A percentile compares a stretch with the other conserved stretches of the same genome.
These are phyloP conservation scores for Pelargonium cotyledonis DNA, from an alignment of 441 rosid genomes.

Conservation along the genomic window DNA sequence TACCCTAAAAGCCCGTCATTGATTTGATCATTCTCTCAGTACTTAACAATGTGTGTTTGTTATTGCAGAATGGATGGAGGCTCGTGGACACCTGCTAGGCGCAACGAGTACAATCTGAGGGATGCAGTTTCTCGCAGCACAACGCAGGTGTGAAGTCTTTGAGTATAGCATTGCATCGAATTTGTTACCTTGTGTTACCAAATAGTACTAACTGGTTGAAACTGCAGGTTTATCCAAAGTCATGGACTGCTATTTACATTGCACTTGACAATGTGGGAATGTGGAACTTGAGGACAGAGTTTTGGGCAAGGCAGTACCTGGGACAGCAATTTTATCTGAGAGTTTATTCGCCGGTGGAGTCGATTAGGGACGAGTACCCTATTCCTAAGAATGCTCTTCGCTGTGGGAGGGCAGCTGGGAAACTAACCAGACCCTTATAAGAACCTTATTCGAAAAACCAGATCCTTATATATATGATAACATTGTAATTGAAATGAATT, in stretches of 20 bases:
- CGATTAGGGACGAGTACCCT: slow-evolving; percentile 45
- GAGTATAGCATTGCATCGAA: background rate
- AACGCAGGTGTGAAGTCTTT: slow-evolving; percentile 33
- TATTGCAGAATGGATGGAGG: slow-evolving; percentile 52
- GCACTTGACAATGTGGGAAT: slow-evolving; percentile 62
- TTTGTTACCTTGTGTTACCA: too few species aligned
- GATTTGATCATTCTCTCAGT: background rate
- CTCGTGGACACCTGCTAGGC: slow-evolving; percentile 42
- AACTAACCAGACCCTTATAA: slow-evolving; percentile 8
- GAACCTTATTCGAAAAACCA: background rate
- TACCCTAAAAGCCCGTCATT: background rate
- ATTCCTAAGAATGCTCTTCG: slow-evolving; percentile 48
- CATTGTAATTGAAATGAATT: background rate
- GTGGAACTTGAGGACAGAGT: slow-evolving; percentile 64
- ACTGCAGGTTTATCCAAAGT: slow-evolving; percentile 58
- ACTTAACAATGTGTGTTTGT: background rate
- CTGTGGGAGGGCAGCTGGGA: slow-evolving; percentile 47
- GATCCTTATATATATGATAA: background rate
- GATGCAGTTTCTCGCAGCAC: slow-evolving; percentile 63
- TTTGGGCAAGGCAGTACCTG: slow-evolving; percentile 63
- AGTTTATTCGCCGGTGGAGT: slow-evolving; percentile 37
- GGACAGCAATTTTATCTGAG: slow-evolving; percentile 61
- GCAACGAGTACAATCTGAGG: slow-evolving; percentile 46
- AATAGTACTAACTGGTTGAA: background rate
- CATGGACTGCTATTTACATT: slow-evolving; percentile 66